These are phyloP conservation scores for Microsporum ferrugineum DNA, from an alignment of 2,329 filamentous ascomycete species.

Conservation along the genomic window DNA sequence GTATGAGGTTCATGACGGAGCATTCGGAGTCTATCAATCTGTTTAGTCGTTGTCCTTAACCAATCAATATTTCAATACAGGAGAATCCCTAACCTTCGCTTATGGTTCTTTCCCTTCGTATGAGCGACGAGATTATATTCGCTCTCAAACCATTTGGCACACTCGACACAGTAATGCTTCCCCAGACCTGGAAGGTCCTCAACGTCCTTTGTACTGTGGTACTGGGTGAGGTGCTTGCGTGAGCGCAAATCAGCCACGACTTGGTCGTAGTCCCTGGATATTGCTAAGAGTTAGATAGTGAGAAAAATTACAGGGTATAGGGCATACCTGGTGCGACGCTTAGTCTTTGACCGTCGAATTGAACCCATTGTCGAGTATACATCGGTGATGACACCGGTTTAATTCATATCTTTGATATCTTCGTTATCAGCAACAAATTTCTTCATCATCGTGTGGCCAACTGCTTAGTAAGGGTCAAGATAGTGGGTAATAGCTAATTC, in stretches of 20 bases:
- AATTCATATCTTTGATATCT: not conserved
- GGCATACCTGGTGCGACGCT: slow-evolving; percentile 55
- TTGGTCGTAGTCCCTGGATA: slow-evolving; percentile 77
- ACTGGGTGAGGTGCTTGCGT: slow-evolving; percentile 67
- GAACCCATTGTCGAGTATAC: slow-evolving; percentile 48
- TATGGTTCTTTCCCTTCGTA: slow-evolving; percentile 81
- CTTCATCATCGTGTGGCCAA: not conserved
- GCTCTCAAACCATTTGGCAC: slow-evolving; percentile 91
- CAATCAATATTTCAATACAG: slow-evolving; percentile 10
- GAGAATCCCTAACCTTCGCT: slow-evolving; percentile 54
- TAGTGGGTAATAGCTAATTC: too few relatives aligned
- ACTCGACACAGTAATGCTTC: slow-evolving; percentile 78
- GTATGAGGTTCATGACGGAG: slow-evolving; percentile 76
- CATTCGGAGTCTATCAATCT: slow-evolving; percentile 55
- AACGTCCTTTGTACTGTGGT: slow-evolving; percentile 62
- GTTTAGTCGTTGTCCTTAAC: not conserved
- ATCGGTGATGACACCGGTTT: not conserved
- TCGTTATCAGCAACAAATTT: not conserved
- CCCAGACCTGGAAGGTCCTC: slow-evolving; percentile 87
- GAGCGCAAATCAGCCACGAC: slow-evolving; percentile 71
- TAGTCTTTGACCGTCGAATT: slow-evolving; percentile 57
- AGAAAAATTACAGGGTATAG: not conserved
- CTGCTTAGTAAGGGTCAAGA: too few relatives aligned
- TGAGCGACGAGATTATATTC: slow-evolving; percentile 66
- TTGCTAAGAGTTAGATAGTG: slow-evolving; percentile 34